Evolutionary conservation across 2,329 filamentous ascomycete genomes (phyloP).

Genomic region (Claviceps sp.): DNA sequence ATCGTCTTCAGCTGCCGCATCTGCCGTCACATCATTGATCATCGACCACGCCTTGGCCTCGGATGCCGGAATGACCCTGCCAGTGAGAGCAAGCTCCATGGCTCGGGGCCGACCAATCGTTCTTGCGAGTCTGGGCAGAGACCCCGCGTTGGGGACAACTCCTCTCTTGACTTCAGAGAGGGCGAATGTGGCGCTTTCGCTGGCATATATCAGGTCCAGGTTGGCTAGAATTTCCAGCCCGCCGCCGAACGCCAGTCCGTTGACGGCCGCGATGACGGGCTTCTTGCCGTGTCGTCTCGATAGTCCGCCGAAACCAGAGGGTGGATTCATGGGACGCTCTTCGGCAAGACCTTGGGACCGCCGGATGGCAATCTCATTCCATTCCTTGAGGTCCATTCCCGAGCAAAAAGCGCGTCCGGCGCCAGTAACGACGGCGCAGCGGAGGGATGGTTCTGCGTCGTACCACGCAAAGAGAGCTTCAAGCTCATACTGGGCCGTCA

Average conservation of each 20-base stretch:
- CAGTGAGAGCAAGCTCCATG: slow-evolving; percentile 56
- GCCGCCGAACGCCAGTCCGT: slow-evolving; percentile 61
- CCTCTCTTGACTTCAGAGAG: slow-evolving; percentile 61
- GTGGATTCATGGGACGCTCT: slow-evolving; percentile 17
- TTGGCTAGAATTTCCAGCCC: slow-evolving; percentile 67
- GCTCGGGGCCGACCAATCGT: slow-evolving; percentile 57
- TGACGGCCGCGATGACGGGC: slow-evolving; percentile 63
- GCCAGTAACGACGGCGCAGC: slow-evolving; percentile 51
- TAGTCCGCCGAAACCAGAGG: slow-evolving; percentile 50
- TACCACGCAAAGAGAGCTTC: slow-evolving; percentile 43
- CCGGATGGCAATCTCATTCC: slow-evolving; percentile 30
- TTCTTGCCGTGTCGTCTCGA: slow-evolving; percentile 56
- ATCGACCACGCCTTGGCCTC: slow-evolving; percentile 54
- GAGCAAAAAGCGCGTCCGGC: slow-evolving; percentile 52
- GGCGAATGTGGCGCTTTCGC: slow-evolving; percentile 43
- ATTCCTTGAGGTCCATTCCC: slow-evolving; percentile 55
- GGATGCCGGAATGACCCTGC: slow-evolving; percentile 41
- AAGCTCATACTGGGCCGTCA: slow-evolving; percentile 34
- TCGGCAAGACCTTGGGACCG: slow-evolving; percentile 2
- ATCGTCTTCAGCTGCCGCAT: slow-evolving; percentile 12
- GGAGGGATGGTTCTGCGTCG: slow-evolving; percentile 46
- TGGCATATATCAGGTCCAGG: slow-evolving; percentile 57
- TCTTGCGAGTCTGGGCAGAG: slow-evolving; percentile 50
- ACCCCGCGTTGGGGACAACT: slow-evolving; percentile 58
- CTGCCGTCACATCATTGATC: slow-evolving; percentile 49